phyloP scores from a whole-genome alignment of 768 basidiomycete species.

The Termitomyces heimii region DNA sequence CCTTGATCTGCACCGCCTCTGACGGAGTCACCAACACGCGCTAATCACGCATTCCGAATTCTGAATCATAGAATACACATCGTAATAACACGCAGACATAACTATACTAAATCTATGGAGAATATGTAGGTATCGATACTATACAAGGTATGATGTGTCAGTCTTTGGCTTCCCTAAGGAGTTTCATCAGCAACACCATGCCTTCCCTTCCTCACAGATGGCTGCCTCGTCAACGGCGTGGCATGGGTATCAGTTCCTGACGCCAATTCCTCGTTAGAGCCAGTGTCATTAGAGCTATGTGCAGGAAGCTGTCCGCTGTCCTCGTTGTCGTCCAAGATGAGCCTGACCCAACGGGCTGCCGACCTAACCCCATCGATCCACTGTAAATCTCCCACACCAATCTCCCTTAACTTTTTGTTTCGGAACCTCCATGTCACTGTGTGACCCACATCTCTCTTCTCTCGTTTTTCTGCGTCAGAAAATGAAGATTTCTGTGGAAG shows the following conservation, averaged over 20 bases:
- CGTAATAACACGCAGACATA: not conserved
- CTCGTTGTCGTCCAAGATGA: constrained; percentile 38
- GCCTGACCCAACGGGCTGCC: constrained; percentile 54
- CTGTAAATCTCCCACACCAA: constrained; percentile 52
- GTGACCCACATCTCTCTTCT: constrained; percentile 8
- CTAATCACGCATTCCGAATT: not conserved
- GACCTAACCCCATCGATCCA: constrained; percentile 67
- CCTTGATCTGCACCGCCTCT: constrained; percentile 9
- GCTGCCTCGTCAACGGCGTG: constrained; percentile 64
- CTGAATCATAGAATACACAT: not conserved
- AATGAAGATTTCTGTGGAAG: constrained; percentile 43
- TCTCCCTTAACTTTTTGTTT: constrained; percentile 54
- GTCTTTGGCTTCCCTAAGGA: constrained; percentile 15
- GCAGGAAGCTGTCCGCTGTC: constrained; percentile 21
- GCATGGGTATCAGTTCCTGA: constrained; percentile 34
- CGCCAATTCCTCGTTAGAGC: constrained; percentile 4
- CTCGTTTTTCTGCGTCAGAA: constrained; percentile 24
- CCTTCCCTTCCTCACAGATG: constrained; percentile 51
- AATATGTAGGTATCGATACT: not conserved
- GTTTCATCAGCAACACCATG: constrained; percentile 41
- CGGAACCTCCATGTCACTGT: constrained; percentile 55
- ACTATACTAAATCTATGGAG: constrained; percentile 1
- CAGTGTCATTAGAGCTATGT: constrained; percentile 23
- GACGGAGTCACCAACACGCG: not conserved
- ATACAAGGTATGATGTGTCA: not conserved